Evolutionary conservation across 306 rosid species (phyloP), one percentile per base, ranked within the genome.

Genomic region (Gastrolobium bilobum): DNA sequence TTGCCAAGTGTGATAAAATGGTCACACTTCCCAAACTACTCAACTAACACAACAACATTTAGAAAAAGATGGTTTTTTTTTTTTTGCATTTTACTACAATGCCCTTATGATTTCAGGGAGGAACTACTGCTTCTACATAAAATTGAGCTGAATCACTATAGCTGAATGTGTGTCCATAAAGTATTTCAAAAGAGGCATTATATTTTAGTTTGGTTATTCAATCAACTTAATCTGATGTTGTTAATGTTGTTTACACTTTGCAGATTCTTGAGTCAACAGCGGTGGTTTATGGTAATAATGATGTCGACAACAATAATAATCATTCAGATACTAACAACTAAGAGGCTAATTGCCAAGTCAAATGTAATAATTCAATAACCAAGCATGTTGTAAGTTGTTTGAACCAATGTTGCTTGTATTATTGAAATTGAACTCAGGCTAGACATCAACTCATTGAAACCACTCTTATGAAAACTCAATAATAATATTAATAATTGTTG

Each of bases 31-130:
- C n/a, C 83, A 85, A 71, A 77, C 35, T 14, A 11, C 26, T 20
- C 26, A 20, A 20, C 26, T 20, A 20, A 29, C 10, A 11, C 80
- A 30, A 75, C 38, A 11, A 58, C 43, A 31, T 30, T 83, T 53
- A 73, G 87, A 40, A 82, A 48, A 69, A 87, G 92, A 85, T 89
- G 90, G 57, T 88, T 54, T 20, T 7, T 15, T 2, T 54, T 34
- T 0, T 20, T 20, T 20, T 20, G 26, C 26, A 20, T 20, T 20
- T 20, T 20, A 20, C 26, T 20, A 20, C 26, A 20, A 20, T 20
- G 26, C 26, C 26, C 26, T 20, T 20, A 20, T 0, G 26, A 20
- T 20, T 20, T 20, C 26, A 20, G 26, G 26, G 26, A 20, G 26
- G 26, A 2, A 31, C 13, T 37, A 35, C n/a, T 72, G 4, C 7